These are phyloP conservation scores for Hymenoscyphus repandus DNA, from an alignment of 2,329 filamentous ascomycete species.

Conservation along the genomic window DNA sequence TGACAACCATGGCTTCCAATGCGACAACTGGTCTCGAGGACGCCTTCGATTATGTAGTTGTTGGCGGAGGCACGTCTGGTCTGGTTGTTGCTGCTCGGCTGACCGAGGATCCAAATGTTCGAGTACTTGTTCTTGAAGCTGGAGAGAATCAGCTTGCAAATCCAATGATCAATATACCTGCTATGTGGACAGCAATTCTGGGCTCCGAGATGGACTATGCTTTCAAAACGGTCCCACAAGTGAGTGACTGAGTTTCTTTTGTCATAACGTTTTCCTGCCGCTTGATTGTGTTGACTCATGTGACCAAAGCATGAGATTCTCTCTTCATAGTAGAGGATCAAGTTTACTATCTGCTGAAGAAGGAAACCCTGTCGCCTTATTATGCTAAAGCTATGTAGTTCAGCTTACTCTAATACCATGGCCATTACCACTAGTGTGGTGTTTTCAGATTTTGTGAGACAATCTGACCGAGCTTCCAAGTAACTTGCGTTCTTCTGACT, in stretches of 20 bases:
- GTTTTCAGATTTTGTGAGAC: not conserved
- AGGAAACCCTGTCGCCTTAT: not conserved
- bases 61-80: constrained; percentile 40
- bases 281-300: too few relatives aligned
- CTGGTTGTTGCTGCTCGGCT: constrained; percentile 37
- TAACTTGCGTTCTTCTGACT: not conserved
- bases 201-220: constrained; percentile 49
- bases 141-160: constrained; percentile 5
- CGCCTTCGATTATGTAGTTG: constrained; percentile 35
- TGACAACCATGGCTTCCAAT: not conserved
- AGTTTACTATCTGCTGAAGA: not conserved
- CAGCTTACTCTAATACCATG: too few relatives aligned
- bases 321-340: constrained; percentile 13
- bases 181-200: not conserved
- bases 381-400: too few relatives aligned
- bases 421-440: too few relatives aligned
- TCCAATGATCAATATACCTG: constrained; percentile 5
- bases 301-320: too few relatives aligned
- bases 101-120: constrained; percentile 29
- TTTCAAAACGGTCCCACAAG: constrained; percentile 42
- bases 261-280: too few relatives aligned
- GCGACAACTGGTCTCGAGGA: not conserved
- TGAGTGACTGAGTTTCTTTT: constrained; percentile 12
- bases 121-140: constrained; percentile 12
- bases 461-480: not conserved